Evolutionary conservation across 345 rosid genomes (phyloP), one percentile per base, ranked within the genome.

Genomic region (Conringia planisiliqua): DNA sequence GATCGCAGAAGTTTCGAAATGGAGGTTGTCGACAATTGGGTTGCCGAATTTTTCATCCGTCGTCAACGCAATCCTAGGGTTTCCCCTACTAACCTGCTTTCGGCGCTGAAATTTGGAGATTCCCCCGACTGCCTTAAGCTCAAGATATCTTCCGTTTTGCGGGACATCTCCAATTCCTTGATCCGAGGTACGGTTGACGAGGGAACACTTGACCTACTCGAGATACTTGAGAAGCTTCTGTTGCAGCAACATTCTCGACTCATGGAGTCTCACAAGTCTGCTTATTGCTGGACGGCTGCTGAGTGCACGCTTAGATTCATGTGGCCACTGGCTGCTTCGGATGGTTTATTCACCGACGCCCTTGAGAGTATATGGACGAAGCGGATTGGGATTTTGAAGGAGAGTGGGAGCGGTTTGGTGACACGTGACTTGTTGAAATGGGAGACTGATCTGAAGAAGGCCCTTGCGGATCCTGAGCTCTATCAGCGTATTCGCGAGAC

Each of bases 301-400:
- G 91, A 90, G 59, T 91, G 89, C 26, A 80, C 89, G 44, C 4
- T 72, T 86, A 47, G 80, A 65, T 82, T 70, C 55, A 70, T 77
- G 80, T 77, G 80, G 80, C 83, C 78, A 55, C 14, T 87, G 66
- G 26, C 62, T 7, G 79, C 71, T 35, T 59, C 72, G 10, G 79
- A 14, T 14, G 70, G 36, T 24, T 51, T 65, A 4, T 84, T 72
- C 40, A 67, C 69, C 7, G 83, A 81, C 8, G 85, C 88, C 5
- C 38, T 88, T 29, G 68, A 80, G 75, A 82, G 86, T 82, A 79
- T 87, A 27, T 94, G 93, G 98, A 80, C 13, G 36, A 66, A 70
- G 4, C 65, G 81, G 57, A 64, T 86, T 47, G 63, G n/a, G 70
- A n/a, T 7, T 63, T 33, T 88, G 77, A 79, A 79, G 46, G 67